These are phyloP conservation scores for Coniferiporia weirii DNA, from an alignment of 1,284 basidiomycete genomes.

Conservation along the genomic window DNA sequence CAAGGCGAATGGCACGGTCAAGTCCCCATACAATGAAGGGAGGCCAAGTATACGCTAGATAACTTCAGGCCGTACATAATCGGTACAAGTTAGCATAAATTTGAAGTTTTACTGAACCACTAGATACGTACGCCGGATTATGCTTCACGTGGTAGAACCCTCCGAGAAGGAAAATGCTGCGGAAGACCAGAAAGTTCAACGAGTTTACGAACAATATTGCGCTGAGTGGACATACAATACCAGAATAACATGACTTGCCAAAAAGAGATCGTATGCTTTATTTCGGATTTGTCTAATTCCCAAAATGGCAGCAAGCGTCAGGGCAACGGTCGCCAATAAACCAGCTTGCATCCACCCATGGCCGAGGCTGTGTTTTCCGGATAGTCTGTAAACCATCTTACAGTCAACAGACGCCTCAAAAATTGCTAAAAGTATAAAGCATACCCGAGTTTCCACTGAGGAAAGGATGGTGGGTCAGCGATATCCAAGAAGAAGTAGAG, in stretches of 20 bases:
- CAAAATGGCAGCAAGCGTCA: constrained; percentile 35
- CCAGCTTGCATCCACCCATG: constrained; percentile 31
- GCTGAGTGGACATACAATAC: constrained; percentile 27
- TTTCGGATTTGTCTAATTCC: constrained; percentile 36
- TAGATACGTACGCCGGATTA: neutral
- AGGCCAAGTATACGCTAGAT: constrained; percentile 33
- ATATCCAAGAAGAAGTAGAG: neutral
- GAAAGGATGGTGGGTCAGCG: constrained; percentile 20
- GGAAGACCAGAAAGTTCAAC: neutral
- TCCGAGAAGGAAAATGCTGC: constrained; percentile 29
- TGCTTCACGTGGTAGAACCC: constrained; percentile 26
- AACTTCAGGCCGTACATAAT: constrained; percentile 20
- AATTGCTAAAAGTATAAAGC: neutral
- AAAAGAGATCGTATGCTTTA: constrained; percentile 42
- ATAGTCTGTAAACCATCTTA: neutral
- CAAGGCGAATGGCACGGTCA: constrained; percentile 36
- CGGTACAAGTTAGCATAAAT: neutral
- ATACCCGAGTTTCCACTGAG: constrained; percentile 14
- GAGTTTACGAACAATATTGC: neutral
- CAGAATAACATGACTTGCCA: constrained; percentile 39
- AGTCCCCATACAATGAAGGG: constrained; percentile 43
- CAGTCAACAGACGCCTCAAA: neutral
- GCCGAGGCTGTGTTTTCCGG: neutral
- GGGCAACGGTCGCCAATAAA: constrained; percentile 31
- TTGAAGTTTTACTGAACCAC: no score